These are phyloP conservation scores for Claviceps maximensis DNA, from an alignment of 2,329 filamentous ascomycete genomes.

Conservation along the genomic window DNA sequence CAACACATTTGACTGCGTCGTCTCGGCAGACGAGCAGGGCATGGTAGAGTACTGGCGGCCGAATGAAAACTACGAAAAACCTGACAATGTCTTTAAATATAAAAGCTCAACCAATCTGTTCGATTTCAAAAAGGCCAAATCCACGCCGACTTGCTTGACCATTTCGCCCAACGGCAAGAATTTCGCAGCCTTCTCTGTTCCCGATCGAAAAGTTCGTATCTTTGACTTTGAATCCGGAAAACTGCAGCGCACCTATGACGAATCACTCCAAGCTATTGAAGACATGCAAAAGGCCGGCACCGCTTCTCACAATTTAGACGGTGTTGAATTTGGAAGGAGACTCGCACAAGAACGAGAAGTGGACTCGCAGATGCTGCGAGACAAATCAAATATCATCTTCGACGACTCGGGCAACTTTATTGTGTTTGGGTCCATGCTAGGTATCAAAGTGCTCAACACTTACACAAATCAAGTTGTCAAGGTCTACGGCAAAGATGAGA, in stretches of 20 bases:
- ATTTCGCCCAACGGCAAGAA: slow-evolving; percentile 77
- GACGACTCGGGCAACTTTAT: slow-evolving; percentile 95
- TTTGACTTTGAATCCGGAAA: slow-evolving; percentile 89
- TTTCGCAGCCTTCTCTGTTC: slow-evolving; percentile 81
- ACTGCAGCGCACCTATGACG: slow-evolving; percentile 84
- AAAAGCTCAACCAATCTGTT: slow-evolving; percentile 93
- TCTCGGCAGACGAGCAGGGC: slow-evolving; percentile 77
- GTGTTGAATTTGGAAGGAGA: slow-evolving; percentile 82
- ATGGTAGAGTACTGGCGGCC: slow-evolving; percentile 98
- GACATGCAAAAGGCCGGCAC: slow-evolving; percentile 96
- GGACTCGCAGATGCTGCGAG: slow-evolving; percentile 52
- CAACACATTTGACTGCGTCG: slow-evolving; percentile 72
- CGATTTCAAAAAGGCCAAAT: slow-evolving; percentile 93
- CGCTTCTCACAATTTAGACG: slow-evolving; percentile 65
- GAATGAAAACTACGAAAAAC: slow-evolving; percentile 71
- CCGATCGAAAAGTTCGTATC: slow-evolving; percentile 81
- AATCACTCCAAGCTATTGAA: slow-evolving; percentile 76
- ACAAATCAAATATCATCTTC: slow-evolving; percentile 77
- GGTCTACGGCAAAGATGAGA: slow-evolving; percentile 81
- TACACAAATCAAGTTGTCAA: slow-evolving; percentile 87
- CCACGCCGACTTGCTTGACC: slow-evolving; percentile 65
- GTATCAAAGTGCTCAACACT: slow-evolving; percentile 91
- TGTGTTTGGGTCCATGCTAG: slow-evolving; percentile 81
- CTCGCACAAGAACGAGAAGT: slow-evolving; percentile 78
- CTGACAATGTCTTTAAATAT: slow-evolving; percentile 78